phyloP scores from a whole-genome alignment of 805 yeast genomes.

The Kazachstania psychrophila region DNA sequence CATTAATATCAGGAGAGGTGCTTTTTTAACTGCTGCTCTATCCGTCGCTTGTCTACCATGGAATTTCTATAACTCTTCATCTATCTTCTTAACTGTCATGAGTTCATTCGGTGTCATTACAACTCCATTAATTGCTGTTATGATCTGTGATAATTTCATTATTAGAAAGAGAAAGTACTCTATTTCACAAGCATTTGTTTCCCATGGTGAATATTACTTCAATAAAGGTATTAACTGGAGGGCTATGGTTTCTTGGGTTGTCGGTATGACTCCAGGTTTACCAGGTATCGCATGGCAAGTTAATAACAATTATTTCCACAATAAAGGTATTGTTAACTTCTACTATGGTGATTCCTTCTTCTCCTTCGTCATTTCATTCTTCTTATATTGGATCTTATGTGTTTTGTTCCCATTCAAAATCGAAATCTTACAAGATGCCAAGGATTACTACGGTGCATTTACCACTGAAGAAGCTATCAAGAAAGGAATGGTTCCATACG shows the following conservation, averaged over 20 bases:
- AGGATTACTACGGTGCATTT: constrained; percentile 34
- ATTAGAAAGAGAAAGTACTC: constrained; percentile 31
- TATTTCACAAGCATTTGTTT: constrained; percentile 24
- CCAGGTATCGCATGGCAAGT: constrained; percentile 39
- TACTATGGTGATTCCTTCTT: constrained; percentile 38
- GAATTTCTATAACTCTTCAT: constrained; percentile 31
- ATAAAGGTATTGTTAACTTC: constrained; percentile 34
- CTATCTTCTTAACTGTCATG: constrained; percentile 33
- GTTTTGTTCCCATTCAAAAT: constrained; percentile 32
- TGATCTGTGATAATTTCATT: constrained; percentile 35
- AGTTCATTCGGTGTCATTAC: constrained; percentile 32
- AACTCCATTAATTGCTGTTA: constrained; percentile 33
- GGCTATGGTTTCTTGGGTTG: constrained; percentile 28
- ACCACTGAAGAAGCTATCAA: constrained; percentile 30
- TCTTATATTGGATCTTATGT: constrained; percentile 30
- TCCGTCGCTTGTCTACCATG: constrained; percentile 34
- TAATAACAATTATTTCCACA: constrained; percentile 21
- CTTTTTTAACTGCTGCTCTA: constrained; percentile 28
- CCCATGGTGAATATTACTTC: constrained; percentile 32
- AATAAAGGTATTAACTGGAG: constrained; percentile 34
- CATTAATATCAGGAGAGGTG: constrained; percentile 36
- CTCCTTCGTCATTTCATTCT: constrained; percentile 34
- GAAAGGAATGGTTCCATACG: constrained; percentile 28
- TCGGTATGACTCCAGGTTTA: constrained; percentile 39
- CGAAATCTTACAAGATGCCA: constrained; percentile 31